Percentiles rank a stretch among this genome's conserved stretches.
phyloP scores from a whole-genome alignment of 1,284 basidiomycete species.

The Leccinum subrobustum region DNA sequence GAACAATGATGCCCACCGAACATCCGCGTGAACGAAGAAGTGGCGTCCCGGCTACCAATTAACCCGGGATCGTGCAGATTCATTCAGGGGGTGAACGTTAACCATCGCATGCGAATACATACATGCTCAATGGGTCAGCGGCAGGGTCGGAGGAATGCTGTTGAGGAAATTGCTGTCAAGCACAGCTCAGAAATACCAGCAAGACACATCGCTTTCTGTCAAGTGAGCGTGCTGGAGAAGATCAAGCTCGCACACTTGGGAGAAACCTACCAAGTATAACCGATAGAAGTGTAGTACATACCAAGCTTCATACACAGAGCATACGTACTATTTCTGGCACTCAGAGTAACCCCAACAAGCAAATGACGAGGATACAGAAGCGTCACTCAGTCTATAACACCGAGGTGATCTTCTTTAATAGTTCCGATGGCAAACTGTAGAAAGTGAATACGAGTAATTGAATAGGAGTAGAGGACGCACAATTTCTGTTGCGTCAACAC shows the following conservation, averaged over 20 bases:
- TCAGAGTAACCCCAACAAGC: too few relatives aligned
- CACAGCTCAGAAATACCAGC: not conserved
- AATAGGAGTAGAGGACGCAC: slow-evolving; percentile 46
- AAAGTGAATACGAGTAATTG: not conserved
- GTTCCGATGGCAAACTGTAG: slow-evolving; percentile 87
- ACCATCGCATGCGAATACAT: too few relatives aligned
- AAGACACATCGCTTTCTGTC: too few relatives aligned
- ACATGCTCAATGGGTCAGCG: not conserved
- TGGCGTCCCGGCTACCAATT: too few relatives aligned
- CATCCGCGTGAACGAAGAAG: too few relatives aligned
- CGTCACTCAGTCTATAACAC: slow-evolving; percentile 64
- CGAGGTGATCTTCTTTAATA: slow-evolving; percentile 93
- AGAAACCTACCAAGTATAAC: not conserved
- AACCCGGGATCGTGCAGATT: not conserved
- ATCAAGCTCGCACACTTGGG: not conserved
- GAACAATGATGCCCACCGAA: too few relatives aligned
- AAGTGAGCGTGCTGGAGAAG: not conserved
- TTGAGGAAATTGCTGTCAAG: not conserved
- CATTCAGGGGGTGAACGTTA: not conserved
- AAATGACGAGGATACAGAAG: not conserved
- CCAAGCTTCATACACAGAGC: not conserved
- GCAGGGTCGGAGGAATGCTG: not conserved
- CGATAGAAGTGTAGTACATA: not conserved
- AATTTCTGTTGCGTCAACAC: slow-evolving; percentile 97
- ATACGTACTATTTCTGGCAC: not conserved